Base-by-base conservation (phyloP, 345 rosid genomes). In the Salix udensis region DNA sequence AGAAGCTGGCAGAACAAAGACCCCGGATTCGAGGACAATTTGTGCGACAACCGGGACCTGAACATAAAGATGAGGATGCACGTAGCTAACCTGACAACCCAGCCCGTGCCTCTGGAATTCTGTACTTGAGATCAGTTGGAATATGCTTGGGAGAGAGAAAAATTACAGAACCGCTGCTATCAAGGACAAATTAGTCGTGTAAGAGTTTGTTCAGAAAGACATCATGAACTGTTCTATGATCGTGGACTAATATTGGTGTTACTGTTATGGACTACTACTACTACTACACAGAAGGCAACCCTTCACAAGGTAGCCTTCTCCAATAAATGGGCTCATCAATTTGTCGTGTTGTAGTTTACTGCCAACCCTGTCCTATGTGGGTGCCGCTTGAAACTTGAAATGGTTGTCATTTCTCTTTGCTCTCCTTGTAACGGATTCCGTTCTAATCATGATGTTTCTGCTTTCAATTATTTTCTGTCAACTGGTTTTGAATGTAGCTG, bases 1-100 rank as follows among this genome's bases (percentile, higher is more conserved):
- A 89, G 86, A 84, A 82, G 65, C 79, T 87, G 77, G 90, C 92
- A 0, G 88, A 89, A 67, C 89, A 86, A 71, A 79, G 91, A 70
- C 91, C 92, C 4, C 84, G 89, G 2, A 39, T 87, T 61, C 83
- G 85, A 71, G 90, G 89, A 26, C 92, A 87, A 58, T 89, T 89
- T 77, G 88, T 87, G 24, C 86, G 84, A 34, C 87, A 80, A 78
- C 77, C 40, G 15, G 48, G 30, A 39, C 53, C 53, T 18, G 87
- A 73, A 74, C 79, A 76, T 58, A 80, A 78, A 36, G 82, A 30
- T 19, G 46, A 42, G 73, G 79, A 73, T 30, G 55, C 74, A 52
- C n/a, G 52, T 70, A 40, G 81, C 77, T 78, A 71, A 84, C 69
- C 13, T n/a, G 23, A 14, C 24, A 48, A 4, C 50, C 42, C 16